A percentile compares a stretch with the other conserved stretches of the same genome.
Evolutionary conservation across 441 rosid species (phyloP).

Genomic region (Erysimum cheiri): DNA sequence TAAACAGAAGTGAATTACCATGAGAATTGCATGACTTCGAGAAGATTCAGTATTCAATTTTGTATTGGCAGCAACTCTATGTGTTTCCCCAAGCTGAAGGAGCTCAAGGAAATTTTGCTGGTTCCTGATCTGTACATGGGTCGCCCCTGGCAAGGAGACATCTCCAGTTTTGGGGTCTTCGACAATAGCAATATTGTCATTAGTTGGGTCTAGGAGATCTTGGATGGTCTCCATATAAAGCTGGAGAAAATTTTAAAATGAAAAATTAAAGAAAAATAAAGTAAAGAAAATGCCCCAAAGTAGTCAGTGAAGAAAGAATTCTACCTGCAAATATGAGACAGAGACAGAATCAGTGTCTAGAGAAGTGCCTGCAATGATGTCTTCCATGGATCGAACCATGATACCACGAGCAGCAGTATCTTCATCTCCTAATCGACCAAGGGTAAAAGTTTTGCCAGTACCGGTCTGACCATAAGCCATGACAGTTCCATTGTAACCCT

Average conservation of each 20-base stretch:
- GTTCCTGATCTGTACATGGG: slow-evolving; percentile 78
- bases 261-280: not conserved
- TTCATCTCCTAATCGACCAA: slow-evolving; percentile 87
- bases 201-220: slow-evolving; percentile 92
- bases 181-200: slow-evolving; percentile 86
- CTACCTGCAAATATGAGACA: slow-evolving; percentile 94
- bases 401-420: slow-evolving; percentile 95
- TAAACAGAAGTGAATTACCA: slow-evolving; percentile 57
- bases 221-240: slow-evolving; percentile 98
- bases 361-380: slow-evolving; percentile 72
- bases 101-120: slow-evolving; percentile 84
- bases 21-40: slow-evolving; percentile 96
- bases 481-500: slow-evolving; percentile 97
- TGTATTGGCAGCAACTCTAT: slow-evolving; percentile 96
- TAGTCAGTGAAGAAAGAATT: not conserved
- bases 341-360: slow-evolving; percentile 76
- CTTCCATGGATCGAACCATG: slow-evolving; percentile 99
- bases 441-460: slow-evolving; percentile 97
- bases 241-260: slow-evolving; percentile 47
- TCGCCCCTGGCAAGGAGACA: slow-evolving; percentile 96
- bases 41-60: slow-evolving; percentile 97
- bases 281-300: slow-evolving; percentile 4
- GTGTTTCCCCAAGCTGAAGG: slow-evolving; percentile 89
- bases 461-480: slow-evolving; percentile 99
- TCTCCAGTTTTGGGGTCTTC: slow-evolving; percentile 99